These are phyloP conservation scores for Ajuga chamaepitys DNA, from an alignment of 257 asterid species.

Conservation along the genomic window DNA sequence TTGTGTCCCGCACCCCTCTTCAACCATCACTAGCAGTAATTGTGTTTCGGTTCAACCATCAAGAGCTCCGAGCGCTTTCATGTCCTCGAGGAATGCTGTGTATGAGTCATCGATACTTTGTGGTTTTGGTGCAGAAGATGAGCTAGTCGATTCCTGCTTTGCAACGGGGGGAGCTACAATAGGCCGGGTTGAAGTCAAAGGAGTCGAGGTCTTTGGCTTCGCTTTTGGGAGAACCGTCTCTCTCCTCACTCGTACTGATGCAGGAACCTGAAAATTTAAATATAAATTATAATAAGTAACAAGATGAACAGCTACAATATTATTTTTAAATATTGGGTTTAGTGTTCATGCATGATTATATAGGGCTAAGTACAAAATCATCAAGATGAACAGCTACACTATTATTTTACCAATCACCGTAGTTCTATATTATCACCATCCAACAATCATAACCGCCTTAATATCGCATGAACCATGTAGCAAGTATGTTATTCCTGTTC, in stretches of 20 bases:
- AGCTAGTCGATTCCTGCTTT: constrained; percentile 35
- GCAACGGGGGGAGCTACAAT: constrained; percentile 28
- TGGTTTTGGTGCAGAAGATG: constrained; percentile 47
- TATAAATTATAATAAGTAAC: no score
- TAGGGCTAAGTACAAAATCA: no score
- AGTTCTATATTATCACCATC: neutral
- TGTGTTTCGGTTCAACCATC: constrained; percentile 29
- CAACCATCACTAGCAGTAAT: neutral
- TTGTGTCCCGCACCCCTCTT: neutral
- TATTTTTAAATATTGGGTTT: neutral
- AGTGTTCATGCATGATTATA: neutral
- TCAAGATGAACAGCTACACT: no score
- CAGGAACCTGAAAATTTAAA: constrained; percentile 58
- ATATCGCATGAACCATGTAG: neutral
- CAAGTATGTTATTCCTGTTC: no score
- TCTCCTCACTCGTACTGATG: constrained; percentile 87
- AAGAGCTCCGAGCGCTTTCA: constrained; percentile 94
- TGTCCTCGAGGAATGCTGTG: constrained; percentile 84
- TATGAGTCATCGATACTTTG: constrained; percentile 86
- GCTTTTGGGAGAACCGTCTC: constrained; percentile 62
- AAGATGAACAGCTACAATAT: no score
- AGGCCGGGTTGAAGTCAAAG: constrained; percentile 32
- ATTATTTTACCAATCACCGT: no score
- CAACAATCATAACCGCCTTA: neutral
- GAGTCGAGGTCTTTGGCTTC: constrained; percentile 48